Base-by-base conservation (phyloP, 345 rosid genomes). In the Schrenkiella parvula region DNA sequence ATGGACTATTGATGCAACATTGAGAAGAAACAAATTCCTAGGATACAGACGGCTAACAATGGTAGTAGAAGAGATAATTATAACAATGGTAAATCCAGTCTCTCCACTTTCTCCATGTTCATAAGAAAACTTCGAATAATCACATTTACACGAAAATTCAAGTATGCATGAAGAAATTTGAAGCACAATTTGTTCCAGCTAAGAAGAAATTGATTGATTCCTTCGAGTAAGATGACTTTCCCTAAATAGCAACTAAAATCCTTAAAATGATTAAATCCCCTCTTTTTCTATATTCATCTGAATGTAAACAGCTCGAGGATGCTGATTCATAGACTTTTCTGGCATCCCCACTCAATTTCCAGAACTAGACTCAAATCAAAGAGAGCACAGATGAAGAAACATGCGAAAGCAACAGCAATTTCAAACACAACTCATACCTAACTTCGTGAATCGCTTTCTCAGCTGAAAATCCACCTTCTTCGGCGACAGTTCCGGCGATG, bases 401-500 rank as follows among this genome's bases (percentile, higher is more conserved):
- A 44, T 35, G 1, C 8, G 54, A 68, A 52, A 64, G 44, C 48
- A 65, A 68, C 42, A 76, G 15, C 6, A 61, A 68, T 25, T 13
- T 14, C 14, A 38, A 62, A 53, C 54, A 23, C 13, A 64, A 17
- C 3, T 13, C 72, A 43, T 66, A 72, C 81, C 77, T 66, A 72
- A 32, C 84, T 64, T 76, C 81, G 3, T 35, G 64, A 60, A 55
- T 41, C 14, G 35, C 53, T 50, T 81, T 23, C 64, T 71, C 81
- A 22, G 37, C 37, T 25, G 70, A 66, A 23, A 63, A 58, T 64
- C 81, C 31, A 47, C 53, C 67, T 44, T 54, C 50, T 57, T 80
- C 51, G 22, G 68, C 14, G 12, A 28, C 68, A 60, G 82, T 81
- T 84, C 84, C 87, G 60, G 41, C 60, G 42, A 56, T 52, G 7